A percentile compares a stretch with the other conserved stretches of the same genome.
These are phyloP conservation scores for Trypanosomatidae sp. DNA, from an alignment of 208 protist species.

Conservation along the genomic window DNA sequence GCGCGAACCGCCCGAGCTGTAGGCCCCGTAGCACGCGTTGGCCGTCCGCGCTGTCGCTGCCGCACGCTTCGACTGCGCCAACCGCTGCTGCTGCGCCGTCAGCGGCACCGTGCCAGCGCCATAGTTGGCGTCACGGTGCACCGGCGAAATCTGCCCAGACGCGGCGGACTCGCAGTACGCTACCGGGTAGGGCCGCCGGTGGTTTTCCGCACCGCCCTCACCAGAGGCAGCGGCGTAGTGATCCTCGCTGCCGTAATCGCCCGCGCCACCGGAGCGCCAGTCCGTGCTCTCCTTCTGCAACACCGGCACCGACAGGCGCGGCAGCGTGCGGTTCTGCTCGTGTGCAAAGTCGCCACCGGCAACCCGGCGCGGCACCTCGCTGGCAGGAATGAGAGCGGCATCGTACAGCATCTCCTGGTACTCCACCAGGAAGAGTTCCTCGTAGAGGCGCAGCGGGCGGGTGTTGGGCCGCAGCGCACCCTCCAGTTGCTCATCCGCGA, in stretches of 20 bases:
- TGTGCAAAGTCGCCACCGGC: slow-evolving; percentile 22
- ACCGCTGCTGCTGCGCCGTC: too few relatives aligned
- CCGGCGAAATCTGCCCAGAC: too few relatives aligned
- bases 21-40: too few relatives aligned
- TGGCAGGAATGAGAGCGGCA: slow-evolving; percentile 25
- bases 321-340: slow-evolving; percentile 16
- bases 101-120: too few relatives aligned
- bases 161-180: too few relatives aligned
- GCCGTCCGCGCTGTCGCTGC: too few relatives aligned
- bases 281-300: slow-evolving; percentile 27
- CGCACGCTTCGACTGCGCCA: too few relatives aligned
- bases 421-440: slow-evolving; percentile 58
- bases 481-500: slow-evolving; percentile 27
- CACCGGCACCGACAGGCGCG: slow-evolving; percentile 11
- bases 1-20: background rate
- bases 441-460: slow-evolving; percentile 53
- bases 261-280: slow-evolving; percentile 15
- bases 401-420: slow-evolving; percentile 49
- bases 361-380: slow-evolving; percentile 24
- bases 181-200: too few relatives aligned
- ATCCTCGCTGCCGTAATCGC: background rate
- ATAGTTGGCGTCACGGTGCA: too few relatives aligned
- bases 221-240: background rate
- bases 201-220: background rate
- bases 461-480: slow-evolving; percentile 10